Base-by-base conservation (phyloP, 345 rosid species). In the Pelargonium nanum region DNA sequence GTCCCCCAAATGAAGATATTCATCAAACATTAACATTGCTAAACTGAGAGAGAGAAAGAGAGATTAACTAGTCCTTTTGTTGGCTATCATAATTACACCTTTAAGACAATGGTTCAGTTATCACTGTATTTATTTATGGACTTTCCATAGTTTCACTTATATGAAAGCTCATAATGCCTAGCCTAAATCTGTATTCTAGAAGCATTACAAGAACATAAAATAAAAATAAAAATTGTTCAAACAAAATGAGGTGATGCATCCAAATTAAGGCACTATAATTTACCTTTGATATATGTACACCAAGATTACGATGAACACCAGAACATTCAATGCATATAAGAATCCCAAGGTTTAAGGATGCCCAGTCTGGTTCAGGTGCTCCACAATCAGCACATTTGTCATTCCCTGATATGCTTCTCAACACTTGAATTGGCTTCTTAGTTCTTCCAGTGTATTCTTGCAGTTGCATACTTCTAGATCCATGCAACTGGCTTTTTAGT, bases 381-480 rank as follows among this genome's bases (percentile, higher is more conserved):
- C 99, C 89, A 85, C 99, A 94, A 80, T 94, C 99, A 26, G 99
- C 99, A 82, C 97, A 90, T 70, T 75, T 90, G 63, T 90, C 97
- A 72, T 94, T 94, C 62, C 99, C 99, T 69, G 79, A 72, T 13
- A 90, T 96, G 73, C 78, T 82, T 34, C 75, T 78, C 66, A 90
- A 66, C 65, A 83, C 78, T 62, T 85, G 93, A 66, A 94, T 86
- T 72, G 97, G 96, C 80, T 88, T 94, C 80, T 94, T 95, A 74
- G 64, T 72, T 72, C 77, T 84, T 21, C 77, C 75, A 66, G 28
- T 77, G 64, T 83, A 71, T 58, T 85, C 70, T 60, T 78, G 99
- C 52, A 79, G 96, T 67, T 81, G 96, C 55, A 80, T 80, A 66
- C 64, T 76, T 79, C 95, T 83, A 51, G 70, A 65, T 59, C 74